Evolutionary conservation across 352 stramenopile genomes (phyloP).

Genomic region (Phytophthora hibernalis): DNA sequence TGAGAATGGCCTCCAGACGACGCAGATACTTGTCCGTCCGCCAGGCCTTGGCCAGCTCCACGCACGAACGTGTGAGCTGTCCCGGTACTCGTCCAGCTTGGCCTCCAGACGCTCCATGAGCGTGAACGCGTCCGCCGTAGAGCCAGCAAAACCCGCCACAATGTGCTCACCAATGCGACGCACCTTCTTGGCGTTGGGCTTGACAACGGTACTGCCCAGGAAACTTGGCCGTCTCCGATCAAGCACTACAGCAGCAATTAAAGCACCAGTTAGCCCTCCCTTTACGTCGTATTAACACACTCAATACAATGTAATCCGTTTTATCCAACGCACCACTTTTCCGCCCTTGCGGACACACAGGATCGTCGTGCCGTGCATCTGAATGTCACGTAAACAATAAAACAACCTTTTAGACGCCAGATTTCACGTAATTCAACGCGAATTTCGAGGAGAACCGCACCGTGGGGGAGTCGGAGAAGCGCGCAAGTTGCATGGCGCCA

Average conservation of each 20-base stretch:
- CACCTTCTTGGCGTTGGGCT: constrained; percentile 99
- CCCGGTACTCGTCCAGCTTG: constrained; percentile 98
- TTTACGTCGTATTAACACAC: background rate
- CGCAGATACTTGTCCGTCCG: constrained; percentile 99
- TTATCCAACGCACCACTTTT: constrained; percentile 90
- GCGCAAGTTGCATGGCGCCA: constrained; percentile 27
- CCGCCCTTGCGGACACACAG: constrained; percentile 97
- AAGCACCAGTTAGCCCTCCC: background rate
- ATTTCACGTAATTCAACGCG: background rate
- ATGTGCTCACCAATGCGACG: constrained; percentile 95
- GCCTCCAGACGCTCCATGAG: constrained; percentile 98
- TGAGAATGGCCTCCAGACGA: constrained; percentile 93
- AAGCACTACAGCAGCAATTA: constrained; percentile 70
- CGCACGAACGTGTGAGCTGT: constrained; percentile 96
- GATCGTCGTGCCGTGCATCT: constrained; percentile 98
- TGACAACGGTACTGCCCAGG: constrained; percentile 96
- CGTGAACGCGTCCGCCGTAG: constrained; percentile 98
- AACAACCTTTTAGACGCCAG: background rate
- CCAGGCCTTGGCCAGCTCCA: constrained; percentile 99
- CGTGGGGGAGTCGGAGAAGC: constrained; percentile 66
- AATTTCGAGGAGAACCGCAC: constrained; percentile 30
- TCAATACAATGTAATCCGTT: background rate
- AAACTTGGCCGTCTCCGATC: constrained; percentile 99
- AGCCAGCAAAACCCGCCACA: constrained; percentile 97
- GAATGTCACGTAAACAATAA: background rate